Evolutionary conservation across 2,329 filamentous ascomycete species (phyloP).

Genomic region (Lachnellula suecica): DNA sequence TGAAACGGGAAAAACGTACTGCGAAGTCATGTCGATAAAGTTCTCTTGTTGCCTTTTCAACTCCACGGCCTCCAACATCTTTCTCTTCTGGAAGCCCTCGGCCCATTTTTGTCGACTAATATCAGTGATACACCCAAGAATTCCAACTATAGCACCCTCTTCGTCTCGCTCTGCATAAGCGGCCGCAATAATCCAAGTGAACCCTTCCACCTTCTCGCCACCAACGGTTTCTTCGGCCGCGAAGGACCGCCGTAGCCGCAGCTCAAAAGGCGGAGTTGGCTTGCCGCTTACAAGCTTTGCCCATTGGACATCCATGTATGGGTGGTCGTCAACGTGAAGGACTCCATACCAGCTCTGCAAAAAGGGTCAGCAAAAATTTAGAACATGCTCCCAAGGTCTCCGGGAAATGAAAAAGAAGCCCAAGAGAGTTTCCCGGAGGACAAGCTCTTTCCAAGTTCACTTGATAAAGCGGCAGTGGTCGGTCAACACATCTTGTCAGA

Average conservation of each 20-base stretch:
- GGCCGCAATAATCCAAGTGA: slow-evolving; percentile 23
- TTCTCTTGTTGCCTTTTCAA: slow-evolving; percentile 72
- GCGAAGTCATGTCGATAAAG: slow-evolving; percentile 72
- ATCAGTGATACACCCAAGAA: slow-evolving; percentile 24
- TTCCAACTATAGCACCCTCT: slow-evolving; percentile 17
- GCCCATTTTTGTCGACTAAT: slow-evolving; percentile 25
- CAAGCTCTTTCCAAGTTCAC: no score
- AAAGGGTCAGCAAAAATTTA: neutral
- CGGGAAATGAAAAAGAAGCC: no score
- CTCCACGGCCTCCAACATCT: slow-evolving; percentile 52
- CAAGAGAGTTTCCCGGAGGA: no score
- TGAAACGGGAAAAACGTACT: slow-evolving; percentile 12
- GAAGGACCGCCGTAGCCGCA: slow-evolving; percentile 38
- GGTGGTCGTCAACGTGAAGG: slow-evolving; percentile 17
- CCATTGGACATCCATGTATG: slow-evolving; percentile 21
- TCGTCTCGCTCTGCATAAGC: slow-evolving; percentile 21
- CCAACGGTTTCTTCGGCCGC: slow-evolving; percentile 49
- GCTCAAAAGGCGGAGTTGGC: slow-evolving; percentile 20
- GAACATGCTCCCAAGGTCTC: no score
- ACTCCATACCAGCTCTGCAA: slow-evolving; percentile 17
- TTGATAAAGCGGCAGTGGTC: no score
- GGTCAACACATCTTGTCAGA: no score
- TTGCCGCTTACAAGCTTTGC: slow-evolving; percentile 19
- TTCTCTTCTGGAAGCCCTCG: slow-evolving; percentile 37
- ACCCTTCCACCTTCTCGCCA: slow-evolving; percentile 45